Conservation (phyloP, 352 stramenopile genomes). For the Globisporangium nagaii region DNA sequence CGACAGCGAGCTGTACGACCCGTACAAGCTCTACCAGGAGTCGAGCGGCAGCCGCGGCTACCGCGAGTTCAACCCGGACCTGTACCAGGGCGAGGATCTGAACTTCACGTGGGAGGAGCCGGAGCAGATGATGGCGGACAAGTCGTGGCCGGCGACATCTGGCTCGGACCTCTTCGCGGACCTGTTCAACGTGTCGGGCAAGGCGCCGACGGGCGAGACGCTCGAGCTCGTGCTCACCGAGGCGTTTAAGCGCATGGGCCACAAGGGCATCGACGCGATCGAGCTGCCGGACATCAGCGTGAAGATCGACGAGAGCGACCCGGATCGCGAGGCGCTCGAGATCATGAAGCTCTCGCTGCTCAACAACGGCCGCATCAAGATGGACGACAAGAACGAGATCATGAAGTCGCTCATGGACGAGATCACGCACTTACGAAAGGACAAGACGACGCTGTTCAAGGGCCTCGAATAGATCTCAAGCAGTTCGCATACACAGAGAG, state of each 20-base stretch:
- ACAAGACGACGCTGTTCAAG: conserved; percentile 85
- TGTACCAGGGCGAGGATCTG: conserved; percentile 40
- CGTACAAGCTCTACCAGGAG: conserved; percentile 81
- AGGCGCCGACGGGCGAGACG: conserved; percentile 52
- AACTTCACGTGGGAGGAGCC: conserved; percentile 71
- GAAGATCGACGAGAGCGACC: conserved; percentile 51
- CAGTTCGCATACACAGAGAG: neutral
- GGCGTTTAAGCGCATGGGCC: conserved; percentile 68
- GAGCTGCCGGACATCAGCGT: conserved; percentile 74
- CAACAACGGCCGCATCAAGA: conserved; percentile 84
- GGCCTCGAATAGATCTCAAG: conserved; percentile 37
- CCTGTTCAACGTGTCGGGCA: conserved; percentile 70
- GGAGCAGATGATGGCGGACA: conserved; percentile 84
- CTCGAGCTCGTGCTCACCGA: conserved; percentile 63
- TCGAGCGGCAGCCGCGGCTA: conserved; percentile 56
- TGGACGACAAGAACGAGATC: conserved; percentile 89
- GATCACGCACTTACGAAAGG: conserved; percentile 72
- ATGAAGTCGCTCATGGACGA: conserved; percentile 77
- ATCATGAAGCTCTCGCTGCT: conserved; percentile 88
- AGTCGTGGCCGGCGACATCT: conserved; percentile 79
- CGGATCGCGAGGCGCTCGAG: conserved; percentile 75
- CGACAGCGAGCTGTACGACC: conserved; percentile 61
- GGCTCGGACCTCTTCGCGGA: conserved; percentile 77
- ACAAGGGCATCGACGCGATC: conserved; percentile 69
- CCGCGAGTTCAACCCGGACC: conserved; percentile 75